Percentiles rank a stretch among this genome's conserved stretches.
Evolutionary conservation across 257 asterid genomes (phyloP).

Genomic region (Orobanche coerulescens): DNA sequence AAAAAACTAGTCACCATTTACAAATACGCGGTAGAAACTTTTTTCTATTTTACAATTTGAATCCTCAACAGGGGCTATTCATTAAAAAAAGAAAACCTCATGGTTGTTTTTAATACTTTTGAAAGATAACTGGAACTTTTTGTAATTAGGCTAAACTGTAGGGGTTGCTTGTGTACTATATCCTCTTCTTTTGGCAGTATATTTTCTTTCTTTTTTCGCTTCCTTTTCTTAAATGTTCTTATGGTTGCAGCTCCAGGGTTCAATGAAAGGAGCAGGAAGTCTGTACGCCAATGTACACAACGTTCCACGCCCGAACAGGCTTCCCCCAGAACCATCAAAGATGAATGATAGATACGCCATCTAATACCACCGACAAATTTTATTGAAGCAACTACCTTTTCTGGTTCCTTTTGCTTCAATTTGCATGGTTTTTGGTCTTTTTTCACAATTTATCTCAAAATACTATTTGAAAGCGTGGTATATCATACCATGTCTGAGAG

Average conservation of each 20-base stretch:
- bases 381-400: background rate
- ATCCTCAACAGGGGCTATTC: background rate
- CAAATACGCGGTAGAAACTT: background rate
- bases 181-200: background rate
- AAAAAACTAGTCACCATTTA: no score
- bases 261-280: conserved; percentile 31
- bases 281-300: conserved; percentile 27
- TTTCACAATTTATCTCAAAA: conserved; percentile 7
- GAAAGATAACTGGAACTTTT: background rate
- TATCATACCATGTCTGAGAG: conserved; percentile 22
- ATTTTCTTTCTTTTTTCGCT: no score
- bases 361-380: conserved; percentile 10
- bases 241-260: conserved; percentile 43
- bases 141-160: background rate
- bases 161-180: background rate
- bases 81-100: background rate
- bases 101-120: no score
- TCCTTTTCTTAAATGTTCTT: background rate
- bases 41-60: background rate
- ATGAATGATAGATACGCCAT: conserved; percentile 23
- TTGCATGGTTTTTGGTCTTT: conserved; percentile 28
- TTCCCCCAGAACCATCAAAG: conserved; percentile 21
- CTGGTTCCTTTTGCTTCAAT: conserved; percentile 18
- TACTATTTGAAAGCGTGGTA: conserved; percentile 21
- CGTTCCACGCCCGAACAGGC: background rate